These are phyloP conservation scores for Climacium dendroides DNA, from an alignment of 225 moss, liverwort and hornwort genomes.

Conservation along the genomic window DNA sequence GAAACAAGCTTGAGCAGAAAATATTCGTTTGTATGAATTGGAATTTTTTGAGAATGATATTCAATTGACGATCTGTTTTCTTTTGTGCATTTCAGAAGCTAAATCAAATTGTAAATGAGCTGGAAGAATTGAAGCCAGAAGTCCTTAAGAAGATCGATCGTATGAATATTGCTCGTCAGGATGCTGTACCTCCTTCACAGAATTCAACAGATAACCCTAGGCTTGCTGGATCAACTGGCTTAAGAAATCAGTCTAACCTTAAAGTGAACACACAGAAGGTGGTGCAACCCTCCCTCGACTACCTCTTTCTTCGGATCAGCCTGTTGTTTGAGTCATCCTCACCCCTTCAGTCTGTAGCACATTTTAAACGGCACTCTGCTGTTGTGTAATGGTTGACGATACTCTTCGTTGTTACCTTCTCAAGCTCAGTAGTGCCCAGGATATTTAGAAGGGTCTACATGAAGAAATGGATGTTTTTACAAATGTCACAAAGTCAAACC, in stretches of 20 bases:
- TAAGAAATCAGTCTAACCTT: constrained; percentile 6
- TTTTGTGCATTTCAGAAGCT: constrained; percentile 19
- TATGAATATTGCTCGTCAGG: constrained; percentile 8
- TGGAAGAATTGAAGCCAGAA: constrained; percentile 68
- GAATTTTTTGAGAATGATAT: background rate
- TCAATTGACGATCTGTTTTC: background rate
- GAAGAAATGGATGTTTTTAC: background rate
- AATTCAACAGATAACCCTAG: background rate
- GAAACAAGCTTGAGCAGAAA: background rate
- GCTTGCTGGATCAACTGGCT: background rate
- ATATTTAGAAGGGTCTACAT: background rate
- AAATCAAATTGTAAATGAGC: constrained; percentile 46
- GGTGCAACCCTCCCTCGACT: background rate
- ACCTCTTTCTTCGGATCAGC: background rate
- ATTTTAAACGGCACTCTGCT: background rate
- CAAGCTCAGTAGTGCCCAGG: background rate
- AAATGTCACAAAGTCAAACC: background rate
- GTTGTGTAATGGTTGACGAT: background rate
- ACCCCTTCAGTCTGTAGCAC: background rate
- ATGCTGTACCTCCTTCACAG: constrained; percentile 8
- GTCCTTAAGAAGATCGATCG: constrained; percentile 46
- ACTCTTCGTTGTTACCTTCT: background rate
- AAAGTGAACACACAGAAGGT: constrained; percentile 15
- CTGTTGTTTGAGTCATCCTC: background rate
- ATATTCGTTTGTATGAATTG: background rate